Base-by-base conservation (phyloP, 2,329 filamentous ascomycete genomes). In the Aspergillus clavatus region DNA sequence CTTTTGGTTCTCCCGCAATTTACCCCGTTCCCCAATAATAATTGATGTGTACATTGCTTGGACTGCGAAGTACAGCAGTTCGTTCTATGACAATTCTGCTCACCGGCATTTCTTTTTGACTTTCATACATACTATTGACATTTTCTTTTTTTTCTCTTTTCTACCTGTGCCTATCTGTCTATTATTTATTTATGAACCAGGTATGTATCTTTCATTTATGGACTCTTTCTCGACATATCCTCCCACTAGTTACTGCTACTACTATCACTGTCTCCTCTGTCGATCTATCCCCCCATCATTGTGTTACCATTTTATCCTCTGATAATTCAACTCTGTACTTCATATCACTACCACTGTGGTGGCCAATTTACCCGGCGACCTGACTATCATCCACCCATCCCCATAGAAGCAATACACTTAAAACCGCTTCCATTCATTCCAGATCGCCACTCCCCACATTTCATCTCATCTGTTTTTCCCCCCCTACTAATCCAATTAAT, bases 1-100 rank as follows among this genome's bases (percentile, higher is more conserved):
- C 41, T 43, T 55, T 55, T 50, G 39, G 52, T 48, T 41, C 22
- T 47, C 45, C 50, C 54, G 45, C 41, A 10, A n/a, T 16, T 33
- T 21, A 14, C 19, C 14, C 37, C 37, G 5, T 14, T 10, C 21
- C 10, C 37, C 12, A n/a, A n/a, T n/a, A n/a, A n/a, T n/a, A n/a
- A n/a, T n/a, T n/a, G n/a, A n/a, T n/a, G n/a, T n/a, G n/a, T n/a
- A n/a, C n/a, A n/a, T n/a, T n/a, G n/a, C n/a, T n/a, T 26, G 10
- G 23, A 26, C 23, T 26, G 10, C 23, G n/a, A n/a, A n/a, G n/a
- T n/a, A 16, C 31, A 7, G 14, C 16, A 12, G 5, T 21, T 8
- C 10, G 7, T 35, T 10, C 31, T 35, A 10, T 16, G 10, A 5
- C 18, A 18, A 21, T 35, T 19, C n/a, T n/a, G 31, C 19, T 35